phyloP scores from a whole-genome alignment of 352 stramenopile species.

The Albugo candida region DNA sequence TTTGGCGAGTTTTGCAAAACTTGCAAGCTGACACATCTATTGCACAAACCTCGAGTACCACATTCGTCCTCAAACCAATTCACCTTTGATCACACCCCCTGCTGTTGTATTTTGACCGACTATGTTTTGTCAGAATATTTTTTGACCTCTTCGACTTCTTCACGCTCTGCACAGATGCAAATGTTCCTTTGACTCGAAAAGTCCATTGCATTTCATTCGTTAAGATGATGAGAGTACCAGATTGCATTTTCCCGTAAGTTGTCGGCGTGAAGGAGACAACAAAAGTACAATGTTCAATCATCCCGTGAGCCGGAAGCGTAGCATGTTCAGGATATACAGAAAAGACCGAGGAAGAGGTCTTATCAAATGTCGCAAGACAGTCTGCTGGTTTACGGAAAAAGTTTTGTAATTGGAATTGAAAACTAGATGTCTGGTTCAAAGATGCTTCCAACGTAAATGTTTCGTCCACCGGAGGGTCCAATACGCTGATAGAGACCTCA shows the following conservation, averaged over 20 bases:
- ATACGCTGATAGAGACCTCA: conserved; percentile 60
- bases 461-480: conserved; percentile 72
- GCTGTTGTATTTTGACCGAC: too few relatives aligned
- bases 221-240: conserved; percentile 62
- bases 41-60: too few relatives aligned
- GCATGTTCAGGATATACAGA: conserved; percentile 70
- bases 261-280: conserved; percentile 81
- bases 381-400: conserved; percentile 46
- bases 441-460: conserved; percentile 71
- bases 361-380: conserved; percentile 79
- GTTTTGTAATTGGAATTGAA: conserved; percentile 79
- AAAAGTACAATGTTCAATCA: conserved; percentile 48
- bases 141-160: too few relatives aligned
- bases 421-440: conserved; percentile 65
- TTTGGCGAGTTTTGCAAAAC: too few relatives aligned
- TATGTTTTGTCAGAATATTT: too few relatives aligned
- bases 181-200: conserved; percentile 80
- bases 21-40: too few relatives aligned
- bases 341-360: conserved; percentile 73
- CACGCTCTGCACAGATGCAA: conserved; percentile 14
- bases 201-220: conserved; percentile 87
- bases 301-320: conserved; percentile 50
- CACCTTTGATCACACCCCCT: too few relatives aligned
- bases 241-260: conserved; percentile 83
- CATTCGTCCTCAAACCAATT: too few relatives aligned